Conservation (phyloP, 768 basidiomycete species). For the Boletus patriciae region DNA sequence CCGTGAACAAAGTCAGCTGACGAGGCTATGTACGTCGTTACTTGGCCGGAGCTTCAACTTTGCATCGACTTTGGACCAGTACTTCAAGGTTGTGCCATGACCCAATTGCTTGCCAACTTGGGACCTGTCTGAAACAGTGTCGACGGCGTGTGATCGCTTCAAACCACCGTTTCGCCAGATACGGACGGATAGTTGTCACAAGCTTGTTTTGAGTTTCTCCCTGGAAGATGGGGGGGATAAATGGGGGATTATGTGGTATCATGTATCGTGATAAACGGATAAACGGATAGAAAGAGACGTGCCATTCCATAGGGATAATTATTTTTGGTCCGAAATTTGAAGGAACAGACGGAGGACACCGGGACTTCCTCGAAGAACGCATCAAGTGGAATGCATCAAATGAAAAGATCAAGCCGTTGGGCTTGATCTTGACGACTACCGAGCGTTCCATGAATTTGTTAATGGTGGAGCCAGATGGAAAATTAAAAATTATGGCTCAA, state of each 20-base stretch:
- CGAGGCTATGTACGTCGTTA: background rate
- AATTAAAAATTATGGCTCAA: slow-evolving; percentile 42
- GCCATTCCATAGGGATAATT: background rate
- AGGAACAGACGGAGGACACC: background rate
- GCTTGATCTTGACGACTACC: no score
- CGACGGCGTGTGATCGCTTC: background rate
- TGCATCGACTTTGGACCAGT: background rate
- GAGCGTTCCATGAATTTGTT: background rate
- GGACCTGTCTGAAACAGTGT: background rate
- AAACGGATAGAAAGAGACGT: background rate
- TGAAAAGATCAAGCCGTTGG: no score
- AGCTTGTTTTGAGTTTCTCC: background rate
- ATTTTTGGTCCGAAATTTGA: background rate
- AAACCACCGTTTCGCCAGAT: background rate
- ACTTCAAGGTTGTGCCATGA: background rate
- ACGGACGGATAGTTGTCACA: background rate
- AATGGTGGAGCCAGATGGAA: background rate
- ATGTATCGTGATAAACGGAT: background rate
- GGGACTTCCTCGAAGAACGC: background rate
- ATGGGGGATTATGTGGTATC: background rate
- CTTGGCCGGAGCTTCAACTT: slow-evolving; percentile 9
- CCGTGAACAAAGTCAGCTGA: background rate
- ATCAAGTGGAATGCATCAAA: background rate
- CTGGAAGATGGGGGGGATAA: background rate
- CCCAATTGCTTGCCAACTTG: no score